phyloP scores from a whole-genome alignment of 495 filamentous ascomycete species.

The Coniosporium apollinis region DNA sequence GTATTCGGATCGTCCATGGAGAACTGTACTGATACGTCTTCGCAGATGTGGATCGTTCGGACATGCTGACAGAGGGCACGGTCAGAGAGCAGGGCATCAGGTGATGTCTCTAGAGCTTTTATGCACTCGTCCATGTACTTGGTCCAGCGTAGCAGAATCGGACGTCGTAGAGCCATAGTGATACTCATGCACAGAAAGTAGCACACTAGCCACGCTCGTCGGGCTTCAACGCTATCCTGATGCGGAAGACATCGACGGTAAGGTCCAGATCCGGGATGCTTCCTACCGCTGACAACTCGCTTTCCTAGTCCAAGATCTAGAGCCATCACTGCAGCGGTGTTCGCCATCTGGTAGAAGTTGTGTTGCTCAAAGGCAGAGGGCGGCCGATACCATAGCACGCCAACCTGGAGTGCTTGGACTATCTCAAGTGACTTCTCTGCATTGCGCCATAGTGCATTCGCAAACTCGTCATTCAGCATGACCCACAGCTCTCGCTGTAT shows the following conservation, averaged over 20 bases:
- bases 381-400: constrained; percentile 65
- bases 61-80: constrained; percentile 57
- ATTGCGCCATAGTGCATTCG: constrained; percentile 53
- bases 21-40: constrained; percentile 62
- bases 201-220: constrained; percentile 64
- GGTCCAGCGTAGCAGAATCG: constrained; percentile 66
- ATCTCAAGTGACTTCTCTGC: constrained; percentile 78
- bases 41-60: constrained; percentile 60
- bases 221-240: constrained; percentile 49
- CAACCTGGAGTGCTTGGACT: constrained; percentile 61
- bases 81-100: constrained; percentile 58
- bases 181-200: constrained; percentile 60
- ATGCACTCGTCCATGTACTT: constrained; percentile 76
- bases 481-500: constrained; percentile 44
- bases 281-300: constrained; percentile 21
- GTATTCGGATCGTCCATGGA: constrained; percentile 55
- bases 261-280: constrained; percentile 23
- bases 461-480: constrained; percentile 56
- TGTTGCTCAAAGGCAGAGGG: constrained; percentile 73
- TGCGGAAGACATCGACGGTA: constrained; percentile 26
- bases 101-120: constrained; percentile 50
- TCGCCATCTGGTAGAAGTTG: constrained; percentile 79
- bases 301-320: constrained; percentile 74
- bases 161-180: constrained; percentile 63
- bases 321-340: constrained; percentile 69